A percentile compares a stretch with the other conserved stretches of the same genome.
Conservation (phyloP, 1,139 yeast genomes). For the Geotrichum restrictum region DNA sequence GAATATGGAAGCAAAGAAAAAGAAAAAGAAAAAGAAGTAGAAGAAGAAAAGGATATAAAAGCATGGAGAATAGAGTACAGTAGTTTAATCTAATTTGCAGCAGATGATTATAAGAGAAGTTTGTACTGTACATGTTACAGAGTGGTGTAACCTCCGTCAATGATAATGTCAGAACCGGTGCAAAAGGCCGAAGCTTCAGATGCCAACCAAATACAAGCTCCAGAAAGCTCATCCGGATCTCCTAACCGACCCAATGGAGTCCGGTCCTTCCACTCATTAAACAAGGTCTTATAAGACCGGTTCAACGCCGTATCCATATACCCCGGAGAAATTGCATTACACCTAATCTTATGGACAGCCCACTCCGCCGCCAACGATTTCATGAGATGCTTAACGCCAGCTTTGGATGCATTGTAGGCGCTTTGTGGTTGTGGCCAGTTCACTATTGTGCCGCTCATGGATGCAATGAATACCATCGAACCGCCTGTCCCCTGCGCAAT, state of each 20-base stretch:
- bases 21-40: too few relatives aligned
- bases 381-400: constrained; percentile 54
- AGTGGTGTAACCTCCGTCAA: constrained; percentile 63
- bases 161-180: constrained; percentile 62
- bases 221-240: constrained; percentile 61
- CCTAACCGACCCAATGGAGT: constrained; percentile 70
- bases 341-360: constrained; percentile 52
- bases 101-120: neutral
- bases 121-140: too few relatives aligned
- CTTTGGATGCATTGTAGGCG: constrained; percentile 58
- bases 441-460: constrained; percentile 63
- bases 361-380: constrained; percentile 56
- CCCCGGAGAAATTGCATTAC: constrained; percentile 56
- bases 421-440: constrained; percentile 64
- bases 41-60: too few relatives aligned
- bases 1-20: too few relatives aligned
- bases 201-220: constrained; percentile 66
- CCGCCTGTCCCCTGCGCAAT: constrained; percentile 51
- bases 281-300: constrained; percentile 47
- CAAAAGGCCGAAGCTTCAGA: constrained; percentile 59
- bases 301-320: constrained; percentile 56
- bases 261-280: constrained; percentile 53
- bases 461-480: constrained; percentile 55
- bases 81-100: too few relatives aligned
- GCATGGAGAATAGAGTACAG: too few relatives aligned